A percentile compares a stretch with the other conserved stretches of the same genome.
Evolutionary conservation across 805 yeast genomes (phyloP).

Genomic region (Candida dajiaensis): DNA sequence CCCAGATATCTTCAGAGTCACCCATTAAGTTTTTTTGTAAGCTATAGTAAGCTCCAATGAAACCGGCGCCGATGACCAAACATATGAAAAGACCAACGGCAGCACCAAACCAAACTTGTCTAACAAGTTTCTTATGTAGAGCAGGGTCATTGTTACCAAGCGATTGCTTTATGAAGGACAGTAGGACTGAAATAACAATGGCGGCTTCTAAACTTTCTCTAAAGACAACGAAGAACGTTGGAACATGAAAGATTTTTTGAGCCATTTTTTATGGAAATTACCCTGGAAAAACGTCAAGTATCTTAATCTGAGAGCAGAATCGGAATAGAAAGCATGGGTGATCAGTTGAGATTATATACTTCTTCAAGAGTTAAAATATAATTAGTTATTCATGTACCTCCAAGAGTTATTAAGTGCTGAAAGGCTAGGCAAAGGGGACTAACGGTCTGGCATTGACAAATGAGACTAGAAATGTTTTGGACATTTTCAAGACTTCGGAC

Average conservation of each 20-base stretch:
- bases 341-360: neutral
- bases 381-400: neutral
- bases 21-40: slow-evolving; percentile 81
- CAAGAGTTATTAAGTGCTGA: neutral
- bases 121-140: slow-evolving; percentile 53
- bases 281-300: too few species aligned
- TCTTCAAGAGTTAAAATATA: too few species aligned
- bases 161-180: slow-evolving; percentile 89
- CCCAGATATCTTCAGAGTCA: slow-evolving; percentile 90
- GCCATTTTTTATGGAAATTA: too few species aligned
- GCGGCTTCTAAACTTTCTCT: slow-evolving; percentile 94
- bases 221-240: slow-evolving; percentile 81
- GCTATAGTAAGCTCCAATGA: slow-evolving; percentile 88
- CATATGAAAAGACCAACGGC: slow-evolving; percentile 68
- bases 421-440: neutral
- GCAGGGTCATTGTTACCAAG: slow-evolving; percentile 48
- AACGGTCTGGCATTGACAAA: neutral
- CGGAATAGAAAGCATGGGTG: neutral
- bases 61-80: slow-evolving; percentile 82
- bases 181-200: slow-evolving; percentile 80
- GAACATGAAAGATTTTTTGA: slow-evolving; percentile 28
- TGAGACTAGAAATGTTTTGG: neutral
- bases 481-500: neutral
- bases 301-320: too few species aligned
- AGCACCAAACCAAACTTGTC: slow-evolving; percentile 88